Conservation (phyloP, 345 rosid genomes). For the Viola odorata region DNA sequence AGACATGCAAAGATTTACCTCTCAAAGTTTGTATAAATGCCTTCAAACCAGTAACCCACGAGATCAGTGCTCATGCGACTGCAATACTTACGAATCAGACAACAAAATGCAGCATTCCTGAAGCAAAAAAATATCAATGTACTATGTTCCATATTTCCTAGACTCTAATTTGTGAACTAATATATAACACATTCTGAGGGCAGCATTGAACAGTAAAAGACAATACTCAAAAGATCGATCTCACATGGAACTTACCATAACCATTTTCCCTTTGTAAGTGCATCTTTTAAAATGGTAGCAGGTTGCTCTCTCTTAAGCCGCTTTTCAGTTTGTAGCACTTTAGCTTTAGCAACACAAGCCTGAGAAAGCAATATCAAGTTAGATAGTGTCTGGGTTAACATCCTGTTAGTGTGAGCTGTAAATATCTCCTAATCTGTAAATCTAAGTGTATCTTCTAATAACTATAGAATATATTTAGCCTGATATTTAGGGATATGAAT, state of each 20-base stretch:
- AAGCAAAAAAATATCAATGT: background rate
- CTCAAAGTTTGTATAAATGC: constrained; percentile 65
- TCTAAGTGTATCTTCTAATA: too few species aligned
- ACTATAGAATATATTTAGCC: too few species aligned
- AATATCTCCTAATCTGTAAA: too few species aligned
- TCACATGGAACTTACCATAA: constrained; percentile 53
- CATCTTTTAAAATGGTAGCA: constrained; percentile 57
- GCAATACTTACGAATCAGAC: constrained; percentile 49
- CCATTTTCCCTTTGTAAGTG: constrained; percentile 78
- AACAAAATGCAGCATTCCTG: constrained; percentile 85
- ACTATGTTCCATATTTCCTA: background rate
- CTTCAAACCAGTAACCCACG: constrained; percentile 71
- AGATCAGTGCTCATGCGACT: constrained; percentile 56
- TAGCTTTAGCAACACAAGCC: constrained; percentile 50
- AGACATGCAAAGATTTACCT: constrained; percentile 39
- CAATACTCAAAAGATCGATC: background rate
- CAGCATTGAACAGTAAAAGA: too few species aligned
- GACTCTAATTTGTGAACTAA: too few species aligned
- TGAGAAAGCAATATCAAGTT: constrained; percentile 12
- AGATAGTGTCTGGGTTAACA: background rate
- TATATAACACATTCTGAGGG: too few species aligned
- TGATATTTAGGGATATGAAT: too few species aligned
- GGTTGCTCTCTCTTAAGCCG: constrained; percentile 59
- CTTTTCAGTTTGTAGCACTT: constrained; percentile 50
- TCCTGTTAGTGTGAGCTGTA: too few species aligned